A percentile compares a stretch with the other conserved stretches of the same genome.
These are phyloP conservation scores for Mycena leptocephala DNA, from an alignment of 768 basidiomycete species.

Conservation along the genomic window DNA sequence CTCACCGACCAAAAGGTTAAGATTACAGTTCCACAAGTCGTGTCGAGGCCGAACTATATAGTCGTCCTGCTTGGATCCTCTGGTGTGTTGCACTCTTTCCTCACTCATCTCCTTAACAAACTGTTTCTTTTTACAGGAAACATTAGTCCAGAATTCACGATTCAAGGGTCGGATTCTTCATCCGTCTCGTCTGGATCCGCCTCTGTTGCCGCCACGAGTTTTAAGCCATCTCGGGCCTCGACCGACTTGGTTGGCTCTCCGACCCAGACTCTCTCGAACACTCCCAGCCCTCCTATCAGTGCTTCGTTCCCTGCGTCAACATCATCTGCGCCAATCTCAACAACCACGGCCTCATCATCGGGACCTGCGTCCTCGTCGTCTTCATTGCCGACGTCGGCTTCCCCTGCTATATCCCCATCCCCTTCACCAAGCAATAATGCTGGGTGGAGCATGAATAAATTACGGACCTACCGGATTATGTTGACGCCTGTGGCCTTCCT, in stretches of 20 bases:
- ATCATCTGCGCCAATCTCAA: conserved; percentile 35
- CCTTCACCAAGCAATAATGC: conserved; percentile 45
- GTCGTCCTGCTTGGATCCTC: conserved; percentile 56
- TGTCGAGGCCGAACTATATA: conserved; percentile 65
- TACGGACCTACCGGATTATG: conserved; percentile 10
- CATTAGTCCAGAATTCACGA: conserved; percentile 71
- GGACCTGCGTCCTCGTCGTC: conserved; percentile 12
- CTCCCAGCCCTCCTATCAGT: conserved; percentile 39
- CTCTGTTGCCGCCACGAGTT: neutral
- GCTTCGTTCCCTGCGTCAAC: conserved; percentile 42
- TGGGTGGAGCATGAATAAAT: conserved; percentile 40
- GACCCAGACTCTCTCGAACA: conserved; percentile 1
- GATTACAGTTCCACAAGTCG: conserved; percentile 69
- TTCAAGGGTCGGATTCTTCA: conserved; percentile 51
- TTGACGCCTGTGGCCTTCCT: conserved; percentile 23
- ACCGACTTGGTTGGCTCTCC: neutral
- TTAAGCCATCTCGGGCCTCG: neutral
- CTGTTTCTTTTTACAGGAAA: conserved; percentile 62
- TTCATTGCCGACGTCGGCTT: conserved; percentile 32
- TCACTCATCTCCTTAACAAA: conserved; percentile 2
- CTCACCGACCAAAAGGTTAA: conserved; percentile 65
- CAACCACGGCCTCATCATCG: conserved; percentile 16
- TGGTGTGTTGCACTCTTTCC: conserved; percentile 59
- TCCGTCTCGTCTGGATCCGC: conserved; percentile 29
- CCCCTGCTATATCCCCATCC: conserved; percentile 30